Percentiles rank a stretch among this genome's conserved stretches.
Evolutionary conservation across 805 yeast genomes (phyloP).

Genomic region (Sungouiella thailandica): DNA sequence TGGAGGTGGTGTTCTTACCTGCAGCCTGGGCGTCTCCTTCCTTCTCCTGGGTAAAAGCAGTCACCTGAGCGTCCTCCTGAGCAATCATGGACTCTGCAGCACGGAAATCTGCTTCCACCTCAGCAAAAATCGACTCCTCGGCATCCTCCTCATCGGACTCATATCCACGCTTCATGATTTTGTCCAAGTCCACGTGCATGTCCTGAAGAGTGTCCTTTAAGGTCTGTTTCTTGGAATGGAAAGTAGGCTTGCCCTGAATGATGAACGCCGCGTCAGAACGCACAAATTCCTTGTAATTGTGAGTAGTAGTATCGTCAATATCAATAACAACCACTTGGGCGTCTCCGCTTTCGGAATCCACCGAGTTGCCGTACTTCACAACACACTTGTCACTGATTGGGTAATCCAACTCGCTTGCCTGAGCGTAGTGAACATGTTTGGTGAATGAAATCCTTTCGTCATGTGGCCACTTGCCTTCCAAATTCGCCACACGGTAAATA

Average conservation of each 20-base stretch:
- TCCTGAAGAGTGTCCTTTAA: background rate
- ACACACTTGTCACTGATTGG: constrained; percentile 9
- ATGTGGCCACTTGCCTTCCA: constrained; percentile 7
- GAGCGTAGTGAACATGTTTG: constrained; percentile 13
- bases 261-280: constrained; percentile 9
- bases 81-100: constrained; percentile 29
- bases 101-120: constrained; percentile 24
- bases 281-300: constrained; percentile 18
- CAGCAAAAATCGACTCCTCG: constrained; percentile 5
- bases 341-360: constrained; percentile 2
- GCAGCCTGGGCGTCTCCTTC: constrained; percentile 2
- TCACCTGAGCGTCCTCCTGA: constrained; percentile 20
- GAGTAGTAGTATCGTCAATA: constrained; percentile 17
- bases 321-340: constrained; percentile 19
- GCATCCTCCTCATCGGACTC: constrained; percentile 4
- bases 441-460: constrained; percentile 4
- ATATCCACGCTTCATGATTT: constrained; percentile 16
- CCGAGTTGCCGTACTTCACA: constrained; percentile 7
- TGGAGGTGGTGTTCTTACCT: constrained; percentile 3
- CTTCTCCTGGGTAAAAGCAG: constrained; percentile 17
- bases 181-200: constrained; percentile 15
- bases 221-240: constrained; percentile 7
- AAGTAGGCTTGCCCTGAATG: constrained; percentile 29
- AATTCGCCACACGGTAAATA: constrained; percentile 23
- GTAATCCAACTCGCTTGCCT: constrained; percentile 12